phyloP scores from a whole-genome alignment of 2,329 filamentous ascomycete species.

The Claviceps arundinis region DNA sequence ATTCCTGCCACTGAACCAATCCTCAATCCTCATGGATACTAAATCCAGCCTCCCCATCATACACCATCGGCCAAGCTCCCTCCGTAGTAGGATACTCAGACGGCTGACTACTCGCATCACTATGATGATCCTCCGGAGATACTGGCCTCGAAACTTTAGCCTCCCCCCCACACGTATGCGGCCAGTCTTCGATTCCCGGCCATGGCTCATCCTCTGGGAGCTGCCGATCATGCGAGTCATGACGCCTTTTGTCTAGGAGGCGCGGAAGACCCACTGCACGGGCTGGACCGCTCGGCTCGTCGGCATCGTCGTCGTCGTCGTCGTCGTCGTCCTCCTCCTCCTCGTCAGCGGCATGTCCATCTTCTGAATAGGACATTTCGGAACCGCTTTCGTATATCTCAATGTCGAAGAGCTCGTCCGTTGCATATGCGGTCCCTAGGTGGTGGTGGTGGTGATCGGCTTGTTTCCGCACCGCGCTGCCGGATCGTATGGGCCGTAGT shows the following conservation, averaged over 20 bases:
- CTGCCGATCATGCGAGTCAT: conserved; percentile 16
- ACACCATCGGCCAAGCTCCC: conserved; percentile 22
- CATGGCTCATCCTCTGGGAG: conserved; percentile 42
- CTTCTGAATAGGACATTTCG: conserved; percentile 20
- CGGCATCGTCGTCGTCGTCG: conserved; percentile 14
- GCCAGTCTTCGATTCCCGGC: conserved; percentile 41
- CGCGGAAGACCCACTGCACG: conserved; percentile 16
- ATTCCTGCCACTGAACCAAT: background rate
- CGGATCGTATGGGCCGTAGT: conserved; percentile 17
- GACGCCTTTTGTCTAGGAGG: conserved; percentile 1
- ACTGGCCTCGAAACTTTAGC: conserved; percentile 32
- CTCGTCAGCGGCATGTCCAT: conserved; percentile 13
- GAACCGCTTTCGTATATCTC: conserved; percentile 23
- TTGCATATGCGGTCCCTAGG: conserved; percentile 17
- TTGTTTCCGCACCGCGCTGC: conserved; percentile 16
- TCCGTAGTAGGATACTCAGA: conserved; percentile 44
- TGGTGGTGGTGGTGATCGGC: conserved; percentile 18
- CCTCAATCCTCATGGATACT: conserved; percentile 27
- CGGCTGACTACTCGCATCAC: conserved; percentile 35
- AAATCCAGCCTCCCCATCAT: conserved; percentile 18
- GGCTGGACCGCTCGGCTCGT: conserved; percentile 13
- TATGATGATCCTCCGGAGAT: conserved; percentile 15
- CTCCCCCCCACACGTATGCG: conserved; percentile 33
- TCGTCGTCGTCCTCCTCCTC: conserved; percentile 14
- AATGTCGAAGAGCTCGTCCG: conserved; percentile 23